Evolutionary conservation across 2,329 filamentous ascomycete species (phyloP), one percentile per base, ranked within the genome.

Genomic region (Pseudogymnoascus sp.): DNA sequence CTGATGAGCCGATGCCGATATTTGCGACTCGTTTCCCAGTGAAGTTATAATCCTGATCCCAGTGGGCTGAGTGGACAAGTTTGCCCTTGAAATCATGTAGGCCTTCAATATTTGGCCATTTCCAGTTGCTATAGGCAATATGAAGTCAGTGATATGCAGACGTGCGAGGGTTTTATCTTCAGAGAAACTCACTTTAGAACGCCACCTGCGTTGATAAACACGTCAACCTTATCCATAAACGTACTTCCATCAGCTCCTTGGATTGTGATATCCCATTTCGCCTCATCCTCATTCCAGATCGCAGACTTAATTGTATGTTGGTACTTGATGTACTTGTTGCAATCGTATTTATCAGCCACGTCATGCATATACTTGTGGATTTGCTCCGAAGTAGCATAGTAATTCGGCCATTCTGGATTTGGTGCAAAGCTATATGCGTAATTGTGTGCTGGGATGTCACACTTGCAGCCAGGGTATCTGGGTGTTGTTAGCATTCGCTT

Each of bases 361-460:
- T 72, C 71, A 50, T 79, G 76, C 2, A 86, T 75, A 66, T 86
- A 85, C 16, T 73, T 72, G 74, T 79, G 74, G 22, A 86, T 83
- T 69, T 86, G 83, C 68, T 84, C 81, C 67, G 85, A 82, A 0
- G 80, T 79, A 0, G 84, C 80, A 68, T 84, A 86, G 61, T 82
- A 77, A 33, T 82, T 72, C 0, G 81, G 79, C 84, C 84, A 86
- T 65, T 81, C 76, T 0, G 79, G 73, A 56, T 84, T 85, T 62
- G 83, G 81, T 53, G 82, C 83, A 66, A 85, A 86, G 12, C 79
- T 83, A 70, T 78, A 85, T 50, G 78, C 82, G 72, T 86, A 86
- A 2, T 82, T 84, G 72, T 86, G 65, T 16, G 65, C 50, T 31
- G 82, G 82, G 22, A 84, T 77, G 43, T 76, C 74, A 59, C 82